These are phyloP conservation scores for Ailanthus altissimus DNA, from an alignment of 345 rosid species.

Conservation along the genomic window DNA sequence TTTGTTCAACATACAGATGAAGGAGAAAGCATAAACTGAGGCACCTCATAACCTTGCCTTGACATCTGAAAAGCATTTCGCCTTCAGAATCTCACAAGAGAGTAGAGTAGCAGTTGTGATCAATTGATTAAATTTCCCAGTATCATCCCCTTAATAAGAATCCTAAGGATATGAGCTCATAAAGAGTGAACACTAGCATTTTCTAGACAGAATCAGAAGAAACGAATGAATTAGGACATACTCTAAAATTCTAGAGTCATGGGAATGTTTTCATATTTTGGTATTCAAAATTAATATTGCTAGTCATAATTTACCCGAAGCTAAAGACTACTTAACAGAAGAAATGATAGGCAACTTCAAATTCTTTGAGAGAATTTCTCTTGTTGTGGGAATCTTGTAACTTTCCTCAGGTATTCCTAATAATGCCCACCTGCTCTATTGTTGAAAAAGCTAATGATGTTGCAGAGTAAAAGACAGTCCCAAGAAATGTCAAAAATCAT, in stretches of 20 bases:
- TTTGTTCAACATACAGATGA: background rate
- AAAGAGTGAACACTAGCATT: background rate
- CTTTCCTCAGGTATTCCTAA: background rate
- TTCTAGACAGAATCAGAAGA: background rate
- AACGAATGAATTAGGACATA: background rate
- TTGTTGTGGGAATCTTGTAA: background rate
- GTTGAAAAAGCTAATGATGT: background rate
- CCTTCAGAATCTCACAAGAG: background rate
- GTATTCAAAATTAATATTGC: background rate
- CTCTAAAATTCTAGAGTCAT: background rate
- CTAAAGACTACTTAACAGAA: background rate
- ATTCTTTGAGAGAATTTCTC: background rate
- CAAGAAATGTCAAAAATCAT: constrained; percentile 1
- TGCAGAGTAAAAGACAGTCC: background rate
- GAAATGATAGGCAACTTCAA: background rate
- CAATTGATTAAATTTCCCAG: background rate
- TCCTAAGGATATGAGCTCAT: background rate
- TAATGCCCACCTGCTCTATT: background rate
- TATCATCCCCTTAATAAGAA: background rate
- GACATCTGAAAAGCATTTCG: background rate
- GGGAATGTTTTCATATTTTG: background rate
- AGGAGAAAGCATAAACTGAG: background rate
- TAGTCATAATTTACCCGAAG: background rate
- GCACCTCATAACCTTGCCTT: background rate
- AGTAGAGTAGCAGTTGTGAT: background rate